Conservation (phyloP, 148 eudicot genomes). For the Suaeda aralocaspica region DNA sequence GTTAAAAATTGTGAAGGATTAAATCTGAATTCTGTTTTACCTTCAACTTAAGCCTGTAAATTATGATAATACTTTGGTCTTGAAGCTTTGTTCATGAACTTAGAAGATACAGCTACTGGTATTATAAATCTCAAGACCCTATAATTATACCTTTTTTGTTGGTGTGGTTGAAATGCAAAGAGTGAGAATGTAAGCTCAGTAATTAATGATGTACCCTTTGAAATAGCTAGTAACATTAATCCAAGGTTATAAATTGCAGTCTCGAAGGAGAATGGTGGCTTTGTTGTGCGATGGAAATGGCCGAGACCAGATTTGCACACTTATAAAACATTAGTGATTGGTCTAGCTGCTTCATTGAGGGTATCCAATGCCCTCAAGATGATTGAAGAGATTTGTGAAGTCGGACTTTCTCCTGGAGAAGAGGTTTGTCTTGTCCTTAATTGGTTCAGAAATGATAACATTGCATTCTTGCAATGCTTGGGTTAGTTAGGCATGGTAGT, state of each 20-base stretch:
- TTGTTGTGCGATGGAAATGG: constrained; percentile 80
- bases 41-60: background rate
- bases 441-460: background rate
- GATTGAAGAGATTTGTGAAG: constrained; percentile 55
- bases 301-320: constrained; percentile 73
- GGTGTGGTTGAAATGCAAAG: background rate
- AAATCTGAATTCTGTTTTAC: no score
- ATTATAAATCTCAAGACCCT: background rate
- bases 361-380: constrained; percentile 82
- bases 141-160: background rate
- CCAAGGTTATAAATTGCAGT: constrained; percentile 24
- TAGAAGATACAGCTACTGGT: background rate
- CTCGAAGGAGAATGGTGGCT: constrained; percentile 36
- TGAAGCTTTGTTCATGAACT: background rate
- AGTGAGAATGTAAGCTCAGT: background rate
- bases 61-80: background rate
- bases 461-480: background rate
- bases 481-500: background rate
- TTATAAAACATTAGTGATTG: constrained; percentile 53
- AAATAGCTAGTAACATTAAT: background rate
- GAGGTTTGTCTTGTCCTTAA: constrained; percentile 46
- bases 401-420: constrained; percentile 81
- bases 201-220: background rate
- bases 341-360: constrained; percentile 81
- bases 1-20: no score